Conservation (phyloP, 192 early-diverging fungal species). For the Neocallimastix lanati region DNA sequence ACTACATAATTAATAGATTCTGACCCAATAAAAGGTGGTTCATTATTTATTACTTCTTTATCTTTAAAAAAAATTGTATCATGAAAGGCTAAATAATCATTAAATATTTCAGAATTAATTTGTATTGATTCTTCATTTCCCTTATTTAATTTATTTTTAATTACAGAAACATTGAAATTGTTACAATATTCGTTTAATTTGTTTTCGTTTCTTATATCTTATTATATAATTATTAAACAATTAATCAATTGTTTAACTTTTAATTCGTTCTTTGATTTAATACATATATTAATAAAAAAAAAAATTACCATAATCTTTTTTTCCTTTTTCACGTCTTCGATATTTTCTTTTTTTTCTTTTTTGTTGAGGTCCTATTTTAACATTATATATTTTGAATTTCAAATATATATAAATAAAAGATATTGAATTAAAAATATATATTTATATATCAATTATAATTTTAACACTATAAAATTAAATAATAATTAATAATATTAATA, state of each 20-base stretch:
- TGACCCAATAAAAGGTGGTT: not conserved
- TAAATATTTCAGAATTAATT: not conserved
- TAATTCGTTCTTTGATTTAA: not conserved
- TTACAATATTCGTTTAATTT: not conserved
- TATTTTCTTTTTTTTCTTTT: not conserved
- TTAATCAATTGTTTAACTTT: no score
- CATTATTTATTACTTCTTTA: not conserved
- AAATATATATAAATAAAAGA: no score
- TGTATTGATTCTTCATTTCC: not conserved
- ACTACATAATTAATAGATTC: not conserved
- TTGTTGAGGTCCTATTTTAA: not conserved
- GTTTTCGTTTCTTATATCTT: not conserved
- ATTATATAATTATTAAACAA: not conserved
- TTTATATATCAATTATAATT: no score
- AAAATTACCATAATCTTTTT: not conserved
- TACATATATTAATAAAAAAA: not conserved
- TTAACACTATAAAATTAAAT: no score
- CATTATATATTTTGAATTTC: no score
- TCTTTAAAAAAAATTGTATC: not conserved
- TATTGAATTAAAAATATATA: no score
- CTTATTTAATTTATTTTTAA: not conserved
- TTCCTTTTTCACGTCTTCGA: not conserved
- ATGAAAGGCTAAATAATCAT: not conserved
- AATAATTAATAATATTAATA: no score
- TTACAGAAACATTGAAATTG: not conserved